phyloP scores from a whole-genome alignment of 2,329 filamentous ascomycete genomes.

The Rutstroemia sp. region DNA sequence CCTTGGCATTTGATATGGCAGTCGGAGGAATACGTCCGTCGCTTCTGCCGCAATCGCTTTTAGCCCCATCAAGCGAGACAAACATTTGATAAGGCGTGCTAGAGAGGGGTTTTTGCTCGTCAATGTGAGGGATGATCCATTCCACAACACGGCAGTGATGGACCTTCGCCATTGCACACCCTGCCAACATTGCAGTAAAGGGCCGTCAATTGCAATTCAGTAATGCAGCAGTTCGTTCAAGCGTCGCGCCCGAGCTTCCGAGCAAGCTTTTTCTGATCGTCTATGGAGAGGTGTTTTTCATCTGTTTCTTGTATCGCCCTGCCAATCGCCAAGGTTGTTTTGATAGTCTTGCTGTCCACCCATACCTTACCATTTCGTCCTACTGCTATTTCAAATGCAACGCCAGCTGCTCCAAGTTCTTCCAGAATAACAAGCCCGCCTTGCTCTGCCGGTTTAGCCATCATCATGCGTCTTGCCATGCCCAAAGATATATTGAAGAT shows the following conservation, averaged over 20 bases:
- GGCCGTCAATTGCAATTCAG: neutral
- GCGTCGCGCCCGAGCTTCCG: conserved; percentile 42
- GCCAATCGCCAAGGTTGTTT: conserved; percentile 70
- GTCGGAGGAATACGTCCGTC: neutral
- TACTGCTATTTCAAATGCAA: conserved; percentile 89
- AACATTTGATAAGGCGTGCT: too few species aligned
- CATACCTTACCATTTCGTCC: conserved; percentile 89
- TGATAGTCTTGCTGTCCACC: conserved; percentile 73
- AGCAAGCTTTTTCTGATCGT: conserved; percentile 64
- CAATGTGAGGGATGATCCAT: too few species aligned
- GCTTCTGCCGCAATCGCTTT: neutral
- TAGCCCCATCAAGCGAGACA: neutral
- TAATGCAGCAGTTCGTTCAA: conserved; percentile 5
- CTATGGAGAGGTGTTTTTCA: conserved; percentile 51
- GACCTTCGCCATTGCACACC: too few species aligned
- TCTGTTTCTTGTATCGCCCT: conserved; percentile 74
- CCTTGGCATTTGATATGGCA: neutral
- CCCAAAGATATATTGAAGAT: conserved; percentile 71
- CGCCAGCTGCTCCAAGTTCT: conserved; percentile 64
- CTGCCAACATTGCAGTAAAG: neutral
- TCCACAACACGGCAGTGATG: too few species aligned
- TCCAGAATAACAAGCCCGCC: conserved; percentile 69
- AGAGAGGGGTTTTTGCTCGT: too few species aligned
- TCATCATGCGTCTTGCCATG: conserved; percentile 74
- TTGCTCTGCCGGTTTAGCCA: conserved; percentile 50